Evolutionary conservation across 1,284 basidiomycete species (phyloP), one percentile per base, ranked within the genome.

Genomic region (Ustilago loliicola): DNA sequence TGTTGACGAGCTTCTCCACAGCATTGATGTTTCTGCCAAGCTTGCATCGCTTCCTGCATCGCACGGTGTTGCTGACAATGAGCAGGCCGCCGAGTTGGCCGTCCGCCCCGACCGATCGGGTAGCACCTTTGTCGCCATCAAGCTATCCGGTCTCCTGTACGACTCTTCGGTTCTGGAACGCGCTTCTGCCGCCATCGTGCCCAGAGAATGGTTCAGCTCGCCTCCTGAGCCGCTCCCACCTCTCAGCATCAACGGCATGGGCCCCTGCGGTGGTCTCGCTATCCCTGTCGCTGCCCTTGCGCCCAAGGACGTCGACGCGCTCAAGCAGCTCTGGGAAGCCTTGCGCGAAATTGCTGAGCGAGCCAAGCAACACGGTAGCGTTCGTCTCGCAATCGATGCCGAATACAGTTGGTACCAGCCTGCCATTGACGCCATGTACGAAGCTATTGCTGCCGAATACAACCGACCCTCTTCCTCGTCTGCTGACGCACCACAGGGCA

Each of bases 361-460:
- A 4, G 80, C 80, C 48, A 62, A 75, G 66, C 59, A 79, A 62
- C 68, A 74, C 48, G 82, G 79, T 53, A 78, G 65, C 27, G 80
- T 83, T 38, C 75, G 79, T 23, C 62, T 83, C 34, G 68, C 80
- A 10, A 76, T 83, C 50, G 82, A 83, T 32, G 82, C 82, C 52
- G 82, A 83, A 61, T 79, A 83, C 72, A 73, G 66, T 48, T 82
- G 80, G 78, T 80, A 80, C 50, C 81, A 83, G 55, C 82, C 82
- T 4, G 81, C 81, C 57, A 83, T 83, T 65, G 82, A 83, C 42
- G 81, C 81, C 61, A 71, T 83, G 66, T 83, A 76, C 75, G 81
- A 83, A 50, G 80, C 77, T 25, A 68, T 81, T 48, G 81, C 82
- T 19, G 67, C 73, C 42, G 80, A 83, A 52, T 83, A 76, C 76